Base-by-base conservation (phyloP, 306 rosid species). In the Arachis stenosperma region DNA sequence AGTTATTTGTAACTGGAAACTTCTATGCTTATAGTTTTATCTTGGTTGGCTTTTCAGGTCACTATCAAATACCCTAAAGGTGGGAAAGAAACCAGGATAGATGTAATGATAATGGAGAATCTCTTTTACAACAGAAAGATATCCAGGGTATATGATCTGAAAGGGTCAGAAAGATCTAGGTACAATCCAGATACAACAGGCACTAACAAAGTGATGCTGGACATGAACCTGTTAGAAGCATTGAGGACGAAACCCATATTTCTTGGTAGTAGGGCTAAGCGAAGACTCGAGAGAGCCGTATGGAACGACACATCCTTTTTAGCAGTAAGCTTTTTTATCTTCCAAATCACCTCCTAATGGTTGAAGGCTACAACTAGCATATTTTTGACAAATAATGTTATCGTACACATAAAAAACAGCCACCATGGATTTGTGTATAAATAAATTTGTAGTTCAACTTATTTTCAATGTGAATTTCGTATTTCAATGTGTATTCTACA, bases 31-130 rank as follows among this genome's bases (percentile, higher is more conserved):
- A 36, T 40, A 48, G 40, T 12, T 12, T 15, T 72, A 27, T 74
- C 47, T 69, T 79, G 44, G 70, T 75, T 61, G 68, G 56, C 80
- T 67, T 70, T 67, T 70, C 86, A 94, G 99, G 99, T 94, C 65
- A 79, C 83, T 48, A 87, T 87, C 15, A 94, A 91, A 83, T 81
- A 91, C 73, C 82, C 87, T 10, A 94, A 91, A 83, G 97, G 99
- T 48, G 97, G 98, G 27, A 95, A 86, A 83, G 99, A 95, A 81
- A 90, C 91, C 46, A 95, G 86, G 76, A 88, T 90, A 84, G 98
- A 95, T 79, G 55, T 95, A 84, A 91, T 95, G 93, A 93, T 95
- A 76, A 92, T 95, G 98, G 99, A 95, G 84, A 95, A 95, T 86
- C 93, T 95, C 41, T 95, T 95, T 82, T 95, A 85, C 76, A 90